Base-by-base conservation (phyloP, 805 yeast species). In the Kregervanrija pseudodelftensis region DNA sequence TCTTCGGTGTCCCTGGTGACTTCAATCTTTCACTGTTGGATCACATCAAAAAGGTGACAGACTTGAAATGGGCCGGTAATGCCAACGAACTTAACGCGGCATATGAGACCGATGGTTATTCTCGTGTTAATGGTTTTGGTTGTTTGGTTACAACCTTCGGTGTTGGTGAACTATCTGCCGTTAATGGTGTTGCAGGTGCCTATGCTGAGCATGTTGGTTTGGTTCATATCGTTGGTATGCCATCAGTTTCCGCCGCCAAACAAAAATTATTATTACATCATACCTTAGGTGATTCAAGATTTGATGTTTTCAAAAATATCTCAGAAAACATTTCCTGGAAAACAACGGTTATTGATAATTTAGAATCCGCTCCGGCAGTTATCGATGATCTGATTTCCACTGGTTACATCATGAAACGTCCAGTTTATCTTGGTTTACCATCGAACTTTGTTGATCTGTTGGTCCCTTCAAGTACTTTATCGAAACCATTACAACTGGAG, bases 31-130 rank as follows among this genome's bases (percentile, higher is more conserved):
- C 85, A 14, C 67, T 84, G 43, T 68, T 84, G 50, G 90, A 84
- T 60, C 79, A 83, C 60, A 72, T 84, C 58, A 80, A 82, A 63
- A 85, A 81, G 57, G 86, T 82, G 41, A 79, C 76, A 33, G 86
- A 85, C 38, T 60, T 86, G 66, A 76, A 84, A 70, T 86, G 95
- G 95, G 89, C 86, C 41, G 95, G 95, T 58, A 85, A 86, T 65
- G 85, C 93, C 62, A 86, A 87, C 67, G 95, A 86, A 70, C 74
- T 86, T 69, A 87, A 87, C 64, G 93, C 95, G 38, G 85, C 93
- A 36, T 84, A 83, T 56, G 85, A 95, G 43, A 89, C 93, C 39
- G 95, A 86, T 65, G 95, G 95, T 52, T 86, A 86, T 69, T 80
- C 91, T 43, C 72, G 95, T 64, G 72, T 86, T 57, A 85, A 84